Evolutionary conservation across 768 basidiomycete genomes (phyloP), one percentile per base, ranked within the genome.

Genomic region (Leccinum obscurum): DNA sequence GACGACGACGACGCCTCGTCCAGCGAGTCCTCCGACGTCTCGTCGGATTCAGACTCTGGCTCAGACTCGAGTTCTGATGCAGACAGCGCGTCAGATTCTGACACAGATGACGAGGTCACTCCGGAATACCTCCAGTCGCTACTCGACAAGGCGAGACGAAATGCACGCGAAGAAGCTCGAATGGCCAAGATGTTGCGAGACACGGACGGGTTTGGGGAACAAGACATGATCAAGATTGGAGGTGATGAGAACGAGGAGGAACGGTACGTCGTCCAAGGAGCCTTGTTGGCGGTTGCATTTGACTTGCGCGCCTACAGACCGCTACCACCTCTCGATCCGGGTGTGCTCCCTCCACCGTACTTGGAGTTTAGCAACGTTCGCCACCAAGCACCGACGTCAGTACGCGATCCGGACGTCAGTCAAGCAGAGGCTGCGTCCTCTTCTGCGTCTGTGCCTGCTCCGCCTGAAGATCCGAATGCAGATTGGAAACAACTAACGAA

Each of bases 401-500:
- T 87, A 15, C 80, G 81, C 41, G 89, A 92, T 73, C 84, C 87
- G 34, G 89, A 86, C 53, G 78, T 83, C 3, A 82, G 85, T 68
- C 75, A 72, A 2, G 80, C 80, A 11, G 80, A 83, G 72, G 76
- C 77, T 59, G 81, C 82, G 9, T 77, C 82, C n/a, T 80, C 83
- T 13, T 79, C 78, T 22, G 74, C 68, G 22, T 73, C 76, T 44
- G 76, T 73, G 6, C 90, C 88, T 50, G 80, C 83, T 32, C 83
- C 86, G 5, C 90, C 89, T 37, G 72, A 81, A 54, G 84, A 84
- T 17, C 86, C 87, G 15, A 81, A 84, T 13, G 80, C 81, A 49
- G 83, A 83, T 39, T 89, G 89, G 50, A 86, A 85, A 70, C 81
- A 83, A 8, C 72, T 92, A 49, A 93, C 88, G 14, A 92, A 85